Base-by-base conservation (phyloP, 2,329 filamentous ascomycete genomes). In the Gaeumannomyces tritici region DNA sequence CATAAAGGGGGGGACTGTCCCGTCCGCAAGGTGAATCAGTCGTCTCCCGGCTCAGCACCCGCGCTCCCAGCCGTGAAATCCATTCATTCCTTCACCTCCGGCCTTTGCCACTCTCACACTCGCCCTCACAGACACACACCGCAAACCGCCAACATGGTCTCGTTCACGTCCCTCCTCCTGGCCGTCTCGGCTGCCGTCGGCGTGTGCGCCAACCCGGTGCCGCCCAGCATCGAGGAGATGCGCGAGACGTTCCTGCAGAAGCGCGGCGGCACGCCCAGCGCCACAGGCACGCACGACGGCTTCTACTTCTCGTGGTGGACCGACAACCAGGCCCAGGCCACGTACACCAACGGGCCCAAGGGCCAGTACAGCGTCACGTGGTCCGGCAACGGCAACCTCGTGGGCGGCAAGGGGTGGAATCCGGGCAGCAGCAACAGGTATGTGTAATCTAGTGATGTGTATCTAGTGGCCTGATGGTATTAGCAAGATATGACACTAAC, bases 321-420 rank as follows among this genome's bases (percentile, higher is more conserved):
- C 59, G 74, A 77, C 55, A 76, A 75, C 13, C 71, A 69, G 54
- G 75, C 72, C 33, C 67, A 67, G 28, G 74, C 77, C 15, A 72
- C 66, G 55, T 79, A 78, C 67, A 75, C 68, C 64, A 78, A 79
- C 64, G 75, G 73, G 3, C 65, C 66, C 15, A 67, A 64, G 11
- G 76, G 75, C 4, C 62, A 69, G 54, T 79, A 79, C 70, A 68
- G 63, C 21, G 72, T 77, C 1, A 68, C 64, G 55, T 80, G 77
- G 77, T 68, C 63, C 42, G 71, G 69, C 18, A 74, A 76, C 69
- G 79, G 79, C 60, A 82, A 84, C 74, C 81, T 83, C 62, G 81
- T 84, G 56, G 80, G 74, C 64, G 83, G 83, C 64, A 85, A 85
- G 72, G 83, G 80, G 33, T 82, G 79, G 79, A 77, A 74, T 62